These are phyloP conservation scores for Bruguiera parviflora DNA, from an alignment of 345 rosid species.

Conservation along the genomic window DNA sequence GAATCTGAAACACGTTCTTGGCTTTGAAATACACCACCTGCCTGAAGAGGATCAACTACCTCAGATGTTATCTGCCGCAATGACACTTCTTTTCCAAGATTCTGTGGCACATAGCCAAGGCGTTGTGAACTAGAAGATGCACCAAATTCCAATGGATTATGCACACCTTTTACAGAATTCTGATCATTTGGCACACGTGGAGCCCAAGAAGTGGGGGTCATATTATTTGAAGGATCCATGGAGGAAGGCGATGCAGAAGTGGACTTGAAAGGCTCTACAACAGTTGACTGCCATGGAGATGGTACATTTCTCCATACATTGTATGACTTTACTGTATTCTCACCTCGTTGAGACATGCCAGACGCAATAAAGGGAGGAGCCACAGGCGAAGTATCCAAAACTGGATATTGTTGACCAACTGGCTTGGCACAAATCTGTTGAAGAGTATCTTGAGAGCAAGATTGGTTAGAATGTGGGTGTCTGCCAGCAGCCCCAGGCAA, in stretches of 20 bases:
- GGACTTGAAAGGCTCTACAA: slow-evolving; percentile 14
- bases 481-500: slow-evolving; percentile 22
- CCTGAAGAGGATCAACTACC: slow-evolving; percentile 11
- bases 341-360: slow-evolving; percentile 26
- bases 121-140: slow-evolving; percentile 7
- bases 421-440: slow-evolving; percentile 12
- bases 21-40: slow-evolving; percentile 20
- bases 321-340: slow-evolving; percentile 22
- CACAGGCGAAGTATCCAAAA: slow-evolving; percentile 29
- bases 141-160: slow-evolving; percentile 20
- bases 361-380: slow-evolving; percentile 25
- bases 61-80: slow-evolving; percentile 23
- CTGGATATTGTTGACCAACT: slow-evolving; percentile 33
- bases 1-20: slow-evolving; percentile 18
- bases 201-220: slow-evolving; percentile 6
- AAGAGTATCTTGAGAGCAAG: background rate
- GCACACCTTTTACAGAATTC: slow-evolving; percentile 20
- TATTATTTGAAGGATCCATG: slow-evolving; percentile 19
- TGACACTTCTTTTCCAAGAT: slow-evolving; percentile 18
- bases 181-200: background rate
- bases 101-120: slow-evolving; percentile 8
- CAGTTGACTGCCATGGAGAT: slow-evolving; percentile 24
- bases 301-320: slow-evolving; percentile 37
- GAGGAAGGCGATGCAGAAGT: slow-evolving; percentile 16
- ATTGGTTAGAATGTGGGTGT: slow-evolving; percentile 18